phyloP scores from a whole-genome alignment of 2,329 filamentous ascomycete species.

The Atkinsonella hypoxylon region DNA sequence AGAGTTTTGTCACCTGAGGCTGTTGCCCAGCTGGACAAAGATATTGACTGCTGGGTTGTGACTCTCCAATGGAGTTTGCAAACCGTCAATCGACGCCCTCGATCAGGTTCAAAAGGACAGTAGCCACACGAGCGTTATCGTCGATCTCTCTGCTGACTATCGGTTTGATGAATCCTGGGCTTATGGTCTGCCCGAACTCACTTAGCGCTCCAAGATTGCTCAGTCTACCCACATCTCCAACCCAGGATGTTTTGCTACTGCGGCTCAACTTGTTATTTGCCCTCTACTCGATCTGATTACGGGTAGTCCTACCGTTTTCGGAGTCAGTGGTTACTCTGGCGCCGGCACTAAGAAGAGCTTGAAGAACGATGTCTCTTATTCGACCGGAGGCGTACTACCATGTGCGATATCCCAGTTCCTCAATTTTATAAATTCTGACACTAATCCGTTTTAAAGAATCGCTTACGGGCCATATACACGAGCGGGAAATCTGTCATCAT shows the following conservation, averaged over 20 bases:
- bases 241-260: conserved; percentile 92
- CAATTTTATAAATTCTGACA: too few relatives aligned
- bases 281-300: conserved; percentile 51
- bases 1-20: conserved; percentile 83
- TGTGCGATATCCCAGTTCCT: too few relatives aligned
- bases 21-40: conserved; percentile 70
- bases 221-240: conserved; percentile 76
- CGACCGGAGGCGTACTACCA: too few relatives aligned
- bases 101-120: conserved; percentile 50
- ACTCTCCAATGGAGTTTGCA: conserved; percentile 92
- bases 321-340: conserved; percentile 87
- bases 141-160: conserved; percentile 92
- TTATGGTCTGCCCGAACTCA: conserved; percentile 81
- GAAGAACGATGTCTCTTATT: conserved; percentile 89
- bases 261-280: conserved; percentile 77
- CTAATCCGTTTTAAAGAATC: conserved; percentile 44
- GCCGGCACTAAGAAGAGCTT: conserved; percentile 88
- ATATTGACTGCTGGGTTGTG: conserved; percentile 95
- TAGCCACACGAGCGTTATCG: conserved; percentile 56
- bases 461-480: conserved; percentile 84
- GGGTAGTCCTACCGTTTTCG: conserved; percentile 74
- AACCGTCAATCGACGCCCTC: conserved; percentile 84
- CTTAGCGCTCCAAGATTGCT: conserved; percentile 65
- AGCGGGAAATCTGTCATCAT: conserved; percentile 75
- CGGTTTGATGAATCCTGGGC: conserved; percentile 73